Conservation (phyloP, 495 filamentous ascomycete genomes). For the Xylaria longipes region DNA sequence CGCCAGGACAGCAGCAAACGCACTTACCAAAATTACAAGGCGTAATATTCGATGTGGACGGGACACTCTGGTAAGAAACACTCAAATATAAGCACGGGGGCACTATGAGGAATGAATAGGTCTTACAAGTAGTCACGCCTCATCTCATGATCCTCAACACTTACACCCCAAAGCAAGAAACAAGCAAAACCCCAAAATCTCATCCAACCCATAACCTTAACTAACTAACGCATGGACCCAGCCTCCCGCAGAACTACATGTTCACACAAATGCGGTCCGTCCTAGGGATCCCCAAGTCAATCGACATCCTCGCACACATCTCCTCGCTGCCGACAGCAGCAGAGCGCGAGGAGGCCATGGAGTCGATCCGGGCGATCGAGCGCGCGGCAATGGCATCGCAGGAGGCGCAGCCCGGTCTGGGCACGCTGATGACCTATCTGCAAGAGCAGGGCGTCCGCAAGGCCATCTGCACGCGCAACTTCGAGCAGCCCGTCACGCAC, state of each 20-base stretch:
- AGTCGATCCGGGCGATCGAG: conserved; percentile 79
- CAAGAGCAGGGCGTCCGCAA: conserved; percentile 69
- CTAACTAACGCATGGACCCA: conserved; percentile 42
- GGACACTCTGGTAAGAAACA: conserved; percentile 82
- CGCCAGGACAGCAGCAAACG: conserved; percentile 27
- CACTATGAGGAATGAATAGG: no score
- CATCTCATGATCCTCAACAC: background rate
- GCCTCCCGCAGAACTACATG: conserved; percentile 94
- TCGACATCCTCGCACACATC: conserved; percentile 90
- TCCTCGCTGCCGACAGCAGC: conserved; percentile 67
- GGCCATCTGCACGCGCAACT: conserved; percentile 94
- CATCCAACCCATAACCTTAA: background rate
- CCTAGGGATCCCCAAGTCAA: conserved; percentile 66
- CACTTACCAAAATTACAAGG: conserved; percentile 70
- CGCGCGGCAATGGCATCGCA: conserved; percentile 77
- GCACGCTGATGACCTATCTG: conserved; percentile 78
- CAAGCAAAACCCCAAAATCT: background rate
- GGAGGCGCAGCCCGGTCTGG: conserved; percentile 78
- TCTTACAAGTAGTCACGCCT: background rate
- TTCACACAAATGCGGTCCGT: conserved; percentile 80
- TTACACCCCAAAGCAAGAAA: background rate
- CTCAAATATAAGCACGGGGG: no score
- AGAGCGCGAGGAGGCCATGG: conserved; percentile 68
- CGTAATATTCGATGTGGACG: conserved; percentile 94
- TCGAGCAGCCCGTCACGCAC: conserved; percentile 71